Conservation (phyloP, 2,329 filamentous ascomycete species). For the Juglanconis oblonga region DNA sequence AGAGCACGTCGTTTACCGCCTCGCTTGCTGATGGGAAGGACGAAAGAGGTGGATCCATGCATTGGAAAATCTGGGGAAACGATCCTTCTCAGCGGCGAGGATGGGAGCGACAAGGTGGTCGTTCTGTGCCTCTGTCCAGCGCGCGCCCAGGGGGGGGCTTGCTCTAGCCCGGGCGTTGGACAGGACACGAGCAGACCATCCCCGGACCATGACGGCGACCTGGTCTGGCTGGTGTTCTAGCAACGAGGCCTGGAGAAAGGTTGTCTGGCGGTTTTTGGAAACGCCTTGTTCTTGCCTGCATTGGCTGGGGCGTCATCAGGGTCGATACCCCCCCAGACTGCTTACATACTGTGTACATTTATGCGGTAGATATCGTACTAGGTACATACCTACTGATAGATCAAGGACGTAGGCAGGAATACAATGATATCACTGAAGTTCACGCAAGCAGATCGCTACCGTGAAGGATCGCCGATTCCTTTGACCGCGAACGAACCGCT, state of each 20-base stretch:
- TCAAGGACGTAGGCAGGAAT: neutral
- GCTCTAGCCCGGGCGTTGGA: neutral
- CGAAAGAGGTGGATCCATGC: slow-evolving; percentile 14
- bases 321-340: neutral
- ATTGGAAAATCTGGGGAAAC: slow-evolving; percentile 9
- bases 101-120: slow-evolving; percentile 13
- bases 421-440: slow-evolving; percentile 6
- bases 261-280: slow-evolving; percentile 2
- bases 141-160: neutral
- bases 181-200: slow-evolving; percentile 3
- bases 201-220: slow-evolving; percentile 5
- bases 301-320: neutral
- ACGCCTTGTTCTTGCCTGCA: neutral
- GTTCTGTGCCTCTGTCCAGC: slow-evolving; percentile 10
- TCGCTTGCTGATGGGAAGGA: slow-evolving; percentile 20
- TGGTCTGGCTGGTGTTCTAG: neutral
- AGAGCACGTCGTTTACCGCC: slow-evolving; percentile 13
- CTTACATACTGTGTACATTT: neutral
- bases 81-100: slow-evolving; percentile 18
- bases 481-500: neutral
- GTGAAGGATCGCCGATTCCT: neutral
- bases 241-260: neutral
- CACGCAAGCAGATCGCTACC: neutral
- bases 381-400: neutral
- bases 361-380: neutral